Conservation (phyloP, 2,329 filamentous ascomycete genomes). For the Pseudogymnoascus sp. region DNA sequence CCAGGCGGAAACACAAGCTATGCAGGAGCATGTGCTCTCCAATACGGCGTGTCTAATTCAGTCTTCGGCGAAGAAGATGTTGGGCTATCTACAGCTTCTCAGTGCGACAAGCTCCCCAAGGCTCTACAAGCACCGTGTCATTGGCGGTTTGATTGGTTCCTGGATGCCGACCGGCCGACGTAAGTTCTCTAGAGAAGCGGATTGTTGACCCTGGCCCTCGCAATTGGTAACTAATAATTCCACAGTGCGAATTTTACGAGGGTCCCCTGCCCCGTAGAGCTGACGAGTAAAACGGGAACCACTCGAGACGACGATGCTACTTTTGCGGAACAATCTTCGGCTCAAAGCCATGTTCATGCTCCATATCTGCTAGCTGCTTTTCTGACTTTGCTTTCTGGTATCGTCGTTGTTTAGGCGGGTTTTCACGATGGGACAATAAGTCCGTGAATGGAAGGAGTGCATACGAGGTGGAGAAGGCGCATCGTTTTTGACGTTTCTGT, state of each 20-base stretch:
- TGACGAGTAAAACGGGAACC: neutral
- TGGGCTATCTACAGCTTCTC: neutral
- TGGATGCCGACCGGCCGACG: neutral
- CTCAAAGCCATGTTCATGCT: too few species aligned
- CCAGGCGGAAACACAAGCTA: neutral
- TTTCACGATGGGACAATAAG: too few species aligned
- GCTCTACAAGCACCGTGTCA: neutral
- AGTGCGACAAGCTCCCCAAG: neutral
- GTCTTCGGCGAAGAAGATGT: neutral
- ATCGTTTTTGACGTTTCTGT: too few species aligned
- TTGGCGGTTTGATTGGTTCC: neutral
- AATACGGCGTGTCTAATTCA: neutral
- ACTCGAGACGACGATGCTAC: neutral
- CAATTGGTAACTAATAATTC: neutral
- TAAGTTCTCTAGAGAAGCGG: neutral
- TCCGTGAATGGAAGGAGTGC: too few species aligned
- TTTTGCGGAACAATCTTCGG: neutral
- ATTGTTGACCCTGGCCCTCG: neutral
- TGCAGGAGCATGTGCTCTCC: neutral
- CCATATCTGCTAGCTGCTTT: too few species aligned
- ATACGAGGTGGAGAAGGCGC: too few species aligned
- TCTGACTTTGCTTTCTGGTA: neutral
- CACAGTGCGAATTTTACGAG: neutral
- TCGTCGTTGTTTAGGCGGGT: too few species aligned
- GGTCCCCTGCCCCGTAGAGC: neutral